Evolutionary conservation across 257 asterid genomes (phyloP), one percentile per base, ranked within the genome.

Genomic region (Solanum arcanum): DNA sequence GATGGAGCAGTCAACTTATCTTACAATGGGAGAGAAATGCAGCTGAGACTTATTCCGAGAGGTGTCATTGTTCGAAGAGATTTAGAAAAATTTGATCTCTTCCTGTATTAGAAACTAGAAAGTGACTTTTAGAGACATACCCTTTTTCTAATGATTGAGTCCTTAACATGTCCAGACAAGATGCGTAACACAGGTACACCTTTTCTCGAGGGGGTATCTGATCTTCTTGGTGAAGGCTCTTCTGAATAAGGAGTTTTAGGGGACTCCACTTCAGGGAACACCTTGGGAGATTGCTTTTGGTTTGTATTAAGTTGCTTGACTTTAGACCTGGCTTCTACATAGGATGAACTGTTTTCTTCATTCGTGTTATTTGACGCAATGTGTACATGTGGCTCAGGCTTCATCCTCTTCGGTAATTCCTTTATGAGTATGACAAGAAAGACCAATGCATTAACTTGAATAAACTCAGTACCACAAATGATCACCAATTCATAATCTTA

Each of bases 1-100:
- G 98, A 92, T 68, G 88, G 93, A 37, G 95, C 93, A 87, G 95
- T 93, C 86, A 83, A 85, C 49, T 83, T 91, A 86, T 93, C 97
- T 10, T 95, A 92, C 78, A 75, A 69, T 84, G 98, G 98, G 76
- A 94, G 91, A 44, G 94, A 91, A 60, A 60, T 88, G 86, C 88
- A 88, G 88, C 93, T 92, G 64, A 86, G 88, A 90, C 89, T 86
- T 89, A 86, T 33, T 83, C 27, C 89, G 90, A 59, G 88, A 88
- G 88, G 95, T 95, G 86, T 73, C 87, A 86, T 74, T 27, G 62
- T 85, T 85, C 77, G 60, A 83, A 88, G 84, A 86, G 86, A 82
- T 35, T 12, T 75, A 74, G 59, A 33, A 52, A 59, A 39, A 59
- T 5, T n/a, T 3, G 2, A 59, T 39, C 31, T 20, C 37, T 31